Evolutionary conservation across 371 early-diverging fungal species (phyloP), one percentile per base, ranked within the genome.

Genomic region (Conidiobolus incongruus): DNA sequence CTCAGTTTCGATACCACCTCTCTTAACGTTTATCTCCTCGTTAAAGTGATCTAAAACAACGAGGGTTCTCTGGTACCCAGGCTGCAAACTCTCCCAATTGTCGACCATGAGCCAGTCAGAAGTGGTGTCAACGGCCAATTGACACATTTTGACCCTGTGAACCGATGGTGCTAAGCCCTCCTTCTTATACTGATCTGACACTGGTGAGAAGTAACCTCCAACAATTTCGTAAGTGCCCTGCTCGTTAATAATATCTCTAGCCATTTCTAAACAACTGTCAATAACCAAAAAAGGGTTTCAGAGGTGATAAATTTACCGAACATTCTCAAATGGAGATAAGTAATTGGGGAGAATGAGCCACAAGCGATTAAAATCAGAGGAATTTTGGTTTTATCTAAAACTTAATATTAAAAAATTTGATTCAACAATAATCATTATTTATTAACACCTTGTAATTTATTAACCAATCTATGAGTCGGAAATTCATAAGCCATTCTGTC

Each of bases 301-400:
- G 26, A 24, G 20, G 16, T 26, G n/a, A 44, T 22, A 6, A 4
- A 47, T 56, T 57, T 73, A 91, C 92, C 96, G 67, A 96, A 93
- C 86, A 96, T 90, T 49, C 97, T 76, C 49, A 96, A 60, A 50
- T 96, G 97, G 29, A 94, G 72, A 60, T 91, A 90, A 1, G 97
- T 96, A 31, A 96, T 77, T 7, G 97, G 97, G 1, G 91, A 90
- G 54, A 80, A 96, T 0, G 94, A 94, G 2, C 97, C 97, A 55
- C 97, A 96, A 0, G 88, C 94, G 4, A 96, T 83, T n/a, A 93
- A 56, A 2, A 93, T 91, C 8, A 93, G 59, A 13, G 97, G 95
- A 10, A 60, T 71, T 55, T 83, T 84, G 42, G 56, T 60, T 11
- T 75, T 67, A 61, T 88, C 90, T 81, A 48, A 22, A 29, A 24